phyloP scores from a whole-genome alignment of 805 yeast species.

The Candida sakaeoensis region DNA sequence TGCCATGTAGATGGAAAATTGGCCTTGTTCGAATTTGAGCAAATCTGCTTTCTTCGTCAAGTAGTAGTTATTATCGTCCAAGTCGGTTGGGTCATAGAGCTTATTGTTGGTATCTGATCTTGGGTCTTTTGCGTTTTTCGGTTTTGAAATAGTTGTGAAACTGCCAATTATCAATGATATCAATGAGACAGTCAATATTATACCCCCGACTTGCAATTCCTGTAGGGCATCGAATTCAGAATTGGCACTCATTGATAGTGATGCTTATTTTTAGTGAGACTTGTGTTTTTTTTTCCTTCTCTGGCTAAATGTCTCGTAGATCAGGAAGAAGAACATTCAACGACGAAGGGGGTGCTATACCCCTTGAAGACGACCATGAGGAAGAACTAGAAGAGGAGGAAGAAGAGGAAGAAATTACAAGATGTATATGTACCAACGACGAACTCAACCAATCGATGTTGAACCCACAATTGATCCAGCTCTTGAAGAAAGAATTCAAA shows the following conservation, averaged over 20 bases:
- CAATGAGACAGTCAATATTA: conserved; percentile 20
- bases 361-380: conserved; percentile 11
- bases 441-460: conserved; percentile 27
- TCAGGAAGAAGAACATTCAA: conserved; percentile 22
- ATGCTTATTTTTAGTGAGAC: not conserved
- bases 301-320: conserved; percentile 24
- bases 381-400: conserved; percentile 32
- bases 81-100: conserved; percentile 21
- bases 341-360: not conserved
- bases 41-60: conserved; percentile 11
- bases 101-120: conserved; percentile 11
- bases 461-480: conserved; percentile 20
- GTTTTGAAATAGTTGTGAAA: conserved; percentile 20
- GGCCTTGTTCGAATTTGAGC: conserved; percentile 3
- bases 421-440: conserved; percentile 42
- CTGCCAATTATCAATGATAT: conserved; percentile 20
- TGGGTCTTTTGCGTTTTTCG: conserved; percentile 22
- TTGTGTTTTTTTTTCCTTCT: not conserved
- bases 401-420: conserved; percentile 40
- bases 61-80: conserved; percentile 16
- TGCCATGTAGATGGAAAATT: conserved; percentile 6
- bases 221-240: no score
- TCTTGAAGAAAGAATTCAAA: conserved; percentile 29
- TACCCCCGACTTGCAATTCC: not conserved
- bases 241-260: not conserved